Percentiles rank a stretch among this genome's conserved stretches.
Conservation (phyloP, 768 basidiomycete genomes). For the Boletellus emodensis region DNA sequence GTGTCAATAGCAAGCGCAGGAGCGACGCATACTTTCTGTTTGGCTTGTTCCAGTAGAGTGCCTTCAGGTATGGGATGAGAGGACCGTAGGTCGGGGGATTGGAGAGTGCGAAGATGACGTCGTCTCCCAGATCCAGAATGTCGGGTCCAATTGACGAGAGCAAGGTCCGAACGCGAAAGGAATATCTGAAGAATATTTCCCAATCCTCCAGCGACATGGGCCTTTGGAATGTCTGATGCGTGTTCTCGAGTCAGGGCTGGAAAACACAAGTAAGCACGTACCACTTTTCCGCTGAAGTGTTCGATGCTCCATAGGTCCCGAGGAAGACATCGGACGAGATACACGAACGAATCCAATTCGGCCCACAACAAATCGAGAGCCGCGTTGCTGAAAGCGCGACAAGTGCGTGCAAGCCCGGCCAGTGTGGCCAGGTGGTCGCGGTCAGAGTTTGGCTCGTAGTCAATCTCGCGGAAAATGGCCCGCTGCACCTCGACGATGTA, state of each 20-base stretch:
- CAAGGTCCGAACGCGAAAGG: conserved; percentile 19
- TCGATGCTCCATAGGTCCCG: conserved; percentile 26
- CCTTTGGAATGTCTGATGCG: conserved; percentile 19
- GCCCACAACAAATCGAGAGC: conserved; percentile 28
- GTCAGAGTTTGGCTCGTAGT: neutral
- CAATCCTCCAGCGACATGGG: conserved; percentile 27
- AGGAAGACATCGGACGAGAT: conserved; percentile 25
- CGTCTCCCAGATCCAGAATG: conserved; percentile 8
- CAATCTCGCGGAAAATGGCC: conserved; percentile 19
- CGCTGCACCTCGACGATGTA: conserved; percentile 26
- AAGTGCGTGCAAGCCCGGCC: conserved; percentile 25
- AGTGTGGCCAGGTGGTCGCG: neutral
- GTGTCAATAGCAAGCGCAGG: conserved; percentile 19
- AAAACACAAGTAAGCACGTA: conserved; percentile 1
- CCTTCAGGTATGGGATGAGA: conserved; percentile 20
- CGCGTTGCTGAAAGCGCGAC: conserved; percentile 16
- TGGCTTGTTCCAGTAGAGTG: conserved; percentile 18
- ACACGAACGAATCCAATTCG: conserved; percentile 16
- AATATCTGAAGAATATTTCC: conserved; percentile 26
- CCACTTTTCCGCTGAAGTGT: conserved; percentile 3
- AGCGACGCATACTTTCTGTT: conserved; percentile 15
- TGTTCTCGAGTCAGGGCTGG: conserved; percentile 3
- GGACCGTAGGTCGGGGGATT: conserved; percentile 19
- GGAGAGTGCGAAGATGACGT: conserved; percentile 25
- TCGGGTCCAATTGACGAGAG: neutral